Base-by-base conservation (phyloP, 2,329 filamentous ascomycete genomes). In the Fusarium irregulare region DNA sequence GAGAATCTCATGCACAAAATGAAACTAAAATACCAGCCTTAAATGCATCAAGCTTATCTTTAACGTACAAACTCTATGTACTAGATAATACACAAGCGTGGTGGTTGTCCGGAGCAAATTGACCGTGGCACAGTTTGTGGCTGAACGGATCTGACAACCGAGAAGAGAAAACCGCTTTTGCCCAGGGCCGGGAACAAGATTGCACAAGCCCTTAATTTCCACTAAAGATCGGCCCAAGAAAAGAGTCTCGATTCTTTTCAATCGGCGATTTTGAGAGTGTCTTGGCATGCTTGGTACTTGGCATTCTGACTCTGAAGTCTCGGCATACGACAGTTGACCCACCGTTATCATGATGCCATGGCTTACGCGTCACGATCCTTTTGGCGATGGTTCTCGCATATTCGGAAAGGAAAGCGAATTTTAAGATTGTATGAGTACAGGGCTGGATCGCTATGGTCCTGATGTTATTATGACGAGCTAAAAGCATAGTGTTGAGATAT, bases 271-370 rank as follows among this genome's bases (percentile, higher is more conserved):
- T 11, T 37, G 5, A 18, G 21, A 37, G 14, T 23, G 30, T 25
- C 47, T 50, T 50, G 30, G 47, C 47, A 16, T 37, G 20, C 21
- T 25, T 50, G 5, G 30, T 50, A 13, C 47, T 50, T 50, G 47
- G 47, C 47, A n/a, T 12, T n/a, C n/a, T 27, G 7, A 23, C 18
- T 21, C 57, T 47, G 4, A 32, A 13, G 30, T 32, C 61, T 64
- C n/a, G 50, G 61, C 59, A 57, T 64, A 64, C 61, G 50, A 57
- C 49, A 49, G 30, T 16, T 21, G 37, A 16, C 44, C 61, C 61
- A 57, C 62, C 42, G 7, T 50, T 25, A 18, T n/a, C 30, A 37
- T 50, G 47, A 50, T 50, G 47, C 47, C n/a, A 50, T 37, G n/a
- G 20, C 16, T 37, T 50, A 32, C 47, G 47, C 30, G 47, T 50